phyloP scores from a whole-genome alignment of 208 protist species.

The Endotrypanum monterogeii region DNA sequence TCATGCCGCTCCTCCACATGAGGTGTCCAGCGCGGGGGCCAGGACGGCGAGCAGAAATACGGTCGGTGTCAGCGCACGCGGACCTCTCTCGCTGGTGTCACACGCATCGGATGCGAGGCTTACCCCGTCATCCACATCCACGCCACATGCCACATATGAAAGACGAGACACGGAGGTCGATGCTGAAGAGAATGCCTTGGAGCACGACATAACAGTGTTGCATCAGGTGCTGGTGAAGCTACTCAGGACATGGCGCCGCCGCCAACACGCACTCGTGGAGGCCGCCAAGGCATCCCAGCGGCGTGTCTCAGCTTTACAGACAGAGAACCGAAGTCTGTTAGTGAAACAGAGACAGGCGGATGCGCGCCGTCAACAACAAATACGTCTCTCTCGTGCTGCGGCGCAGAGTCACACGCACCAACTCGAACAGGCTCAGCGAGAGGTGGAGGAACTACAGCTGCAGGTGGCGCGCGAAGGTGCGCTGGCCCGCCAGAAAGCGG shows the following conservation, averaged over 20 bases:
- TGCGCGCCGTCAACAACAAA: conserved; percentile 5
- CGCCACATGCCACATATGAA: neutral
- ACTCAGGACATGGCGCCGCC: conserved; percentile 22
- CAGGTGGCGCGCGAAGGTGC: neutral
- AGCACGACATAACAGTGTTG: neutral
- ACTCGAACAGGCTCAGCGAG: conserved; percentile 31
- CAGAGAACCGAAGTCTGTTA: neutral
- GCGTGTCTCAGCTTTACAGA: neutral
- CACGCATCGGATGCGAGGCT: neutral
- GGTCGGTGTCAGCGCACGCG: neutral
- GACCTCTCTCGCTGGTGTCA: neutral
- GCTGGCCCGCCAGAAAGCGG: conserved; percentile 1
- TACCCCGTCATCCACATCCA: neutral
- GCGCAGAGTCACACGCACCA: conserved; percentile 14
- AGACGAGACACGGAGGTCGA: neutral
- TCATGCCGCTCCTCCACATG: neutral
- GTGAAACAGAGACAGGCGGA: conserved; percentile 10
- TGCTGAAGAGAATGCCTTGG: neutral
- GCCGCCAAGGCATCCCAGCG: neutral
- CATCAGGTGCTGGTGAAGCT: neutral
- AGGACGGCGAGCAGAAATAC: neutral
- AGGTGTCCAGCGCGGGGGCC: neutral
- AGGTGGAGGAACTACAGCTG: conserved; percentile 15
- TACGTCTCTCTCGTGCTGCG: conserved; percentile 9
- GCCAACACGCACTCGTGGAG: conserved; percentile 12